Evolutionary conservation across 192 early-diverging fungal genomes (phyloP), one percentile per base, ranked within the genome.

Genomic region (Geranomyces michiganensis): DNA sequence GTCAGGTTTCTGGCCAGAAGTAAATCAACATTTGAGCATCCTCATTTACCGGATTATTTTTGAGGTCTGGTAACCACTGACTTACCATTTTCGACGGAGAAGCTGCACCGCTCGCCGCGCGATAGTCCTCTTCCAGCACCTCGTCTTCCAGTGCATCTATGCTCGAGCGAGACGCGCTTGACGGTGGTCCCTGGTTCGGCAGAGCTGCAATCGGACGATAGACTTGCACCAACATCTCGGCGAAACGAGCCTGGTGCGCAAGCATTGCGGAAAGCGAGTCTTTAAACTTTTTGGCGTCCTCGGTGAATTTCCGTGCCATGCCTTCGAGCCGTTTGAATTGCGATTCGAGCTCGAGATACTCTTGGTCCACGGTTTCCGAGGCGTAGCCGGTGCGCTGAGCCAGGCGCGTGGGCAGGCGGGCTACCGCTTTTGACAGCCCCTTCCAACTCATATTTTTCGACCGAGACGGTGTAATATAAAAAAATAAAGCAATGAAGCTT

Each of bases 351-450:
- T 83, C 82, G 30, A 78, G 78, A 75, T 83, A 95, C 31, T 93
- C 92, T 56, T 86, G 72, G 76, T 93, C 92, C 15, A 78, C 70
- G 0, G 86, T 87, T 27, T 76, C 84, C 22, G 46, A 12, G 26
- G 68, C 47, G 69, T 86, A 78, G 47, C 91, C 88, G 62, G 85
- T 85, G 65, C 88, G 88, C 61, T 84, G 81, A 33, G 86, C 83
- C 45, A 94, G 74, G 78, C 88, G 87, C 60, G 91, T 90, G 32
- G 93, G 93, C 70, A 94, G 86, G 46, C 93, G 86, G 58, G 85
- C 83, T 46, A 94, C 83, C 61, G 92, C 92, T 80, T 94, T 94
- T 44, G 80, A 78, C 61, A 94, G 87, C 1, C 93, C 93, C 72
- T 90, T 84, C 80, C 81, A 83, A 71, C 79, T 84, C 89, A 92